These are phyloP conservation scores for Pittosporum tobira DNA, from an alignment of 129 eudicot species.

Conservation along the genomic window DNA sequence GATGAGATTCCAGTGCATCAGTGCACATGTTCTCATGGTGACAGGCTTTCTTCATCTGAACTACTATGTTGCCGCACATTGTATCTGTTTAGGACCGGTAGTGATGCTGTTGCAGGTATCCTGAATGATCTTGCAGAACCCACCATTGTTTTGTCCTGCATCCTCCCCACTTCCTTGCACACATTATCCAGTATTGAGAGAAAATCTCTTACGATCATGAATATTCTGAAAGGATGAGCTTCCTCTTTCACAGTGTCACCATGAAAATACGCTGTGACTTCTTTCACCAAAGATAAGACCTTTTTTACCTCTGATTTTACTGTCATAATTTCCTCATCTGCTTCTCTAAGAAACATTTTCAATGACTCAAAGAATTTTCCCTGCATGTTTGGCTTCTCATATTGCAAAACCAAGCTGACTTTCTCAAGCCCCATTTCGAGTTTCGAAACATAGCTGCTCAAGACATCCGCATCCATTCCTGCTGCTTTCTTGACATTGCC, in stretches of 20 bases:
- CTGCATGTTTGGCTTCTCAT: conserved; percentile 49
- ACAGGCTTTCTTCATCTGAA: conserved; percentile 69
- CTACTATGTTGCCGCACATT: conserved; percentile 40
- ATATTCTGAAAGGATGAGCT: conserved; percentile 80
- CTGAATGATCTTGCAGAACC: conserved; percentile 79
- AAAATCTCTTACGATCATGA: conserved; percentile 84
- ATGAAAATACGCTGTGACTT: conserved; percentile 86
- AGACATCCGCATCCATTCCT: conserved; percentile 84
- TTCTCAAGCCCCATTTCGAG: conserved; percentile 79
- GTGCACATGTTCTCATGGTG: conserved; percentile 34
- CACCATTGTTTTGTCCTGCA: conserved; percentile 57
- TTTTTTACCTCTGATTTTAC: conserved; percentile 57
- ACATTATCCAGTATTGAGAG: conserved; percentile 69
- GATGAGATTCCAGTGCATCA: conserved; percentile 9
- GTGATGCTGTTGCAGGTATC: conserved; percentile 61
- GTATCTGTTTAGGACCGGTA: conserved; percentile 72
- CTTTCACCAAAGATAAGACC: conserved; percentile 60
- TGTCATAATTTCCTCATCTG: conserved; percentile 49
- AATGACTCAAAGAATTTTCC: conserved; percentile 69
- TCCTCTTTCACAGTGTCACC: conserved; percentile 88
- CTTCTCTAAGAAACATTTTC: conserved; percentile 59
- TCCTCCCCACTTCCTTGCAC: conserved; percentile 81
- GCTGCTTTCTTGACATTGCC: conserved; percentile 77
- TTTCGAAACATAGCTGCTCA: conserved; percentile 65
- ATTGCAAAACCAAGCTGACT: conserved; percentile 44